Conservation (phyloP, 345 rosid species). For the Eucalyptus pauciflora region DNA sequence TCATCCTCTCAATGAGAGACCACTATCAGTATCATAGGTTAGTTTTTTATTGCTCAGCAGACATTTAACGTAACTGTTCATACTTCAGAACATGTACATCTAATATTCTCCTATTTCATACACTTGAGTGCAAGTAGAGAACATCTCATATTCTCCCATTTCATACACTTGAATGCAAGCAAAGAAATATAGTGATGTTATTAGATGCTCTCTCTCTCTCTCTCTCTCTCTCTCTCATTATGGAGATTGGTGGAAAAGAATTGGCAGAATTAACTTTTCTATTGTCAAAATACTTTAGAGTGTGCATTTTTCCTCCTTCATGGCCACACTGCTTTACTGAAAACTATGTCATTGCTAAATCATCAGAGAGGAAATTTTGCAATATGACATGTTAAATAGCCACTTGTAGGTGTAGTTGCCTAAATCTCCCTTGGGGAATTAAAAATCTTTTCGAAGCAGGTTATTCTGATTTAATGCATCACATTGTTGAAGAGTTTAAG, state of each 20-base stretch:
- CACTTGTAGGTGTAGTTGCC: neutral
- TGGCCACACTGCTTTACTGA: neutral
- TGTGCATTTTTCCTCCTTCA: neutral
- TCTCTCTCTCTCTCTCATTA: neutral
- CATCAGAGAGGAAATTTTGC: neutral
- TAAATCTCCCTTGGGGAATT: neutral
- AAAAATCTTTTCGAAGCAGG: neutral
- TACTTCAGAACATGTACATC: neutral
- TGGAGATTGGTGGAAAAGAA: neutral
- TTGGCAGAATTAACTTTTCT: neutral
- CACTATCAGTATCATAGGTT: slow-evolving; percentile 29
- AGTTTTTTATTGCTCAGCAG: neutral
- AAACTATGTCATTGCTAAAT: neutral
- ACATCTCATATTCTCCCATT: neutral
- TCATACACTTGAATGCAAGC: neutral
- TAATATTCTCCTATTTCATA: neutral
- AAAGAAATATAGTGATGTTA: neutral
- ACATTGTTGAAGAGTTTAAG: neutral
- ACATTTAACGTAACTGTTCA: neutral
- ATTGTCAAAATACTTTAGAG: neutral
- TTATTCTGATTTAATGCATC: neutral
- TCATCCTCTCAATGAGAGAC: slow-evolving; percentile 41
- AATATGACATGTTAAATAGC: neutral
- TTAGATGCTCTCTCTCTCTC: neutral
- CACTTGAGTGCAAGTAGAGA: neutral